Evolutionary conservation across 495 filamentous ascomycete genomes (phyloP), one percentile per base, ranked within the genome.

Genomic region (Trichocladium antarcticum): DNA sequence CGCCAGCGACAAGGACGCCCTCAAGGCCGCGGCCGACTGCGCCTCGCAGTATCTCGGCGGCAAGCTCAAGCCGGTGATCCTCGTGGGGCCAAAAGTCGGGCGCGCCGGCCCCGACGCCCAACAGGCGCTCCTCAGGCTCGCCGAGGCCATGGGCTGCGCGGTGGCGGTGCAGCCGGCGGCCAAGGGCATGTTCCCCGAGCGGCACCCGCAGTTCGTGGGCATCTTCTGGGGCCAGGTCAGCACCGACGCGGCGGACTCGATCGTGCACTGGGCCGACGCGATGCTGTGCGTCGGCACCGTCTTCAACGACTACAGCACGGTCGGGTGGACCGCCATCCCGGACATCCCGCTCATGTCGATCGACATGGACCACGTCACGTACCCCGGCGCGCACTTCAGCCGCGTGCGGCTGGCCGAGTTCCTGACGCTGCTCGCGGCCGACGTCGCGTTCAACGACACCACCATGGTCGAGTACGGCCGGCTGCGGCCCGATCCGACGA

Each of bases 141-240:
- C 54, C 28, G 54, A 59, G 15, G 54, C 54, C 14, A 50, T 59
- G 31, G 57, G 57, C 8, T 59, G 57, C 34, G 54, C 57, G 14
- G 57, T 59, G 10, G 57, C 54, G 10, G 45, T 59, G 16, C 57
- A 59, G 32, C 57, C 57, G 3, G 57, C 57, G n/a, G 57, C 57
- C 4, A 59, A 59, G 54, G 54, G 57, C 46, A 56, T 56, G 49
- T 59, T 59, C 35, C 57, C 57, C 0, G 57, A 59, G 37, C 39
- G 49, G 43, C 54, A 57, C 42, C 17, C 24, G 11, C 57, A 59
- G 21, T 59, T 57, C 35, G 54, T 53, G 37, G 57, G 57, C 24
- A 59, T 54, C 29, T 59, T 57, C 29, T 59, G 57, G 57, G 57
- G 57, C 1, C 53, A 56, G 32, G 47, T 59, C 44, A 57, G 57